These are phyloP conservation scores for Myrica gale DNA, from an alignment of 306 rosid genomes.

Conservation along the genomic window DNA sequence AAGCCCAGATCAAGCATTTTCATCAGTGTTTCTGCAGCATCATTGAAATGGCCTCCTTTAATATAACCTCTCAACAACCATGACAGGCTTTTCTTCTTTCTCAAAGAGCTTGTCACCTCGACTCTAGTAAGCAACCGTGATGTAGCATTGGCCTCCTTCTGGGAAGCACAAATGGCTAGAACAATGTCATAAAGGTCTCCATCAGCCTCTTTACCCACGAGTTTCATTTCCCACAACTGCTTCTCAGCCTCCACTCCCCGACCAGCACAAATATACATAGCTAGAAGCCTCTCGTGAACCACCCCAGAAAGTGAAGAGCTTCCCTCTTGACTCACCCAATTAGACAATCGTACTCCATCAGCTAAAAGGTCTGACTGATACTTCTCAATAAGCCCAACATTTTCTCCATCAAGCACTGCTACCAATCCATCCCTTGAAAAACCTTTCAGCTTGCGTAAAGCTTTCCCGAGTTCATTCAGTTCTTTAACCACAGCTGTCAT, in stretches of 20 bases:
- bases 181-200: slow-evolving; percentile 83
- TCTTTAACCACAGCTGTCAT: slow-evolving; percentile 96
- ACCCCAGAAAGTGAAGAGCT: slow-evolving; percentile 54
- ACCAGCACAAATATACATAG: slow-evolving; percentile 93
- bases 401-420: slow-evolving; percentile 60
- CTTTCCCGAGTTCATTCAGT: slow-evolving; percentile 77
- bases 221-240: slow-evolving; percentile 93
- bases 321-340: slow-evolving; percentile 75
- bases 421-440: slow-evolving; percentile 50
- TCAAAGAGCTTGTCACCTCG: slow-evolving; percentile 55
- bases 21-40: slow-evolving; percentile 77
- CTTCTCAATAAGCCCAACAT: slow-evolving; percentile 53
- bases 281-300: slow-evolving; percentile 91
- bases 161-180: slow-evolving; percentile 89
- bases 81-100: slow-evolving; percentile 76
- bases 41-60: slow-evolving; percentile 82
- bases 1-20: slow-evolving; percentile 82
- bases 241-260: slow-evolving; percentile 91
- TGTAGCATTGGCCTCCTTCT: slow-evolving; percentile 62
- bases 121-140: slow-evolving; percentile 66
- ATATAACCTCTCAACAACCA: slow-evolving; percentile 91
- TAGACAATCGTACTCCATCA: slow-evolving; percentile 66
- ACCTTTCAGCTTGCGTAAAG: slow-evolving; percentile 72
- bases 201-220: slow-evolving; percentile 86
- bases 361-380: slow-evolving; percentile 77